Conservation (phyloP, 2,329 filamentous ascomycete genomes). For the Ophiosphaerella narmari region DNA sequence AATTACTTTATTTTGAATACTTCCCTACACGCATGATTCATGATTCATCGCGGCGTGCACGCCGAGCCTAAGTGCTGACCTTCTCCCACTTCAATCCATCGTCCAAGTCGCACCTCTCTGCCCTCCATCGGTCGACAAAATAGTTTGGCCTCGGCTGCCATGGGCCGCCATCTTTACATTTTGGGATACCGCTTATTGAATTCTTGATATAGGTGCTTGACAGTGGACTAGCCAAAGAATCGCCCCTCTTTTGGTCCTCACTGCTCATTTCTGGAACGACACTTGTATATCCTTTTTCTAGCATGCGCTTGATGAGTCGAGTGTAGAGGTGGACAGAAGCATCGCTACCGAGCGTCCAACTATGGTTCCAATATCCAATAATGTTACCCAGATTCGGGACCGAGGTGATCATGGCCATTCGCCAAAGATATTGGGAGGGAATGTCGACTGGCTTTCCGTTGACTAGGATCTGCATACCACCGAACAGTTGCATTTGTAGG, state of each 20-base stretch:
- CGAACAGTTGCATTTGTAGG: slow-evolving; percentile 60
- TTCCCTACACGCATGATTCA: too few species aligned
- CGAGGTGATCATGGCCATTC: slow-evolving; percentile 64
- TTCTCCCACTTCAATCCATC: slow-evolving; percentile 46
- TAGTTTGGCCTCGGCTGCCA: slow-evolving; percentile 53
- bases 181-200: slow-evolving; percentile 50
- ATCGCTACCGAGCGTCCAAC: slow-evolving; percentile 68
- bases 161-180: slow-evolving; percentile 50
- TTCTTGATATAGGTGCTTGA: slow-evolving; percentile 58
- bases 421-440: slow-evolving; percentile 62
- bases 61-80: slow-evolving; percentile 16
- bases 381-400: slow-evolving; percentile 65
- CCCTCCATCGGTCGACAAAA: slow-evolving; percentile 50
- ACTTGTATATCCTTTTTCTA: slow-evolving; percentile 46
- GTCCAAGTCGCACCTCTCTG: slow-evolving; percentile 49
- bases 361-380: slow-evolving; percentile 64
- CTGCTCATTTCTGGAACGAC: slow-evolving; percentile 53
- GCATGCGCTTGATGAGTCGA: slow-evolving; percentile 59
- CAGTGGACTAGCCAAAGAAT: slow-evolving; percentile 50
- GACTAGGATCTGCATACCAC: slow-evolving; percentile 56
- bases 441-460: slow-evolving; percentile 56
- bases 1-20: too few species aligned
- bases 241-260: slow-evolving; percentile 43
- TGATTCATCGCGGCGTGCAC: too few species aligned
- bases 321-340: slow-evolving; percentile 55